Base-by-base conservation (phyloP, 805 yeast genomes). In the Ogataea nakhonphanomensis region DNA sequence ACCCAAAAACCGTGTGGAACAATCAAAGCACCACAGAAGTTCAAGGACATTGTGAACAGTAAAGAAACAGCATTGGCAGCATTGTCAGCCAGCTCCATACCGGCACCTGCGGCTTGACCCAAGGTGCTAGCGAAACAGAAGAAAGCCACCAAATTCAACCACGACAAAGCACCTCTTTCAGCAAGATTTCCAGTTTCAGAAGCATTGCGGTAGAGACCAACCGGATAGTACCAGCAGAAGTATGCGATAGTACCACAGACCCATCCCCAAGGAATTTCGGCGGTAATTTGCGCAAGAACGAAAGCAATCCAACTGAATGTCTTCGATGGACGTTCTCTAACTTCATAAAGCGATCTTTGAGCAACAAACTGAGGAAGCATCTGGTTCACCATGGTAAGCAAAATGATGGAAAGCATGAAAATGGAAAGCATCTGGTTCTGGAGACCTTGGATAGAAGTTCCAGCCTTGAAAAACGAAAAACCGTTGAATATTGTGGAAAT, bases 381-480 rank as follows among this genome's bases (percentile, higher is more conserved):
- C 59, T 83, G 89, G 48, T 79, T 77, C 35, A 78, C 56, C 51
- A 79, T 54, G 17, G 84, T 78, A 48, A 71, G 71, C 63, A 78
- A 70, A 35, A 74, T 66, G 51, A 76, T 70, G 29, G 76, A 57
- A 53, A 79, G 73, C 87, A 84, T 81, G 66, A 85, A 85, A 31
- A 82, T 57, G 2, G 89, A 70, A 52, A 83, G 76, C 88, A 84
- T 79, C 66, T 83, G 93, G 62, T 86, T 85, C 61, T 88, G 95
- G 53, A 86, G 60, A 57, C 86, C 81, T 63, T 78, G 87, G 33
- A 71, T 57, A 10, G 87, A 73, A 17, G 70, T 71, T 41, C 70
- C 67, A 25, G 88, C 84, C 45, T 79, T 80, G 63, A 74, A 81
- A 62, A 80, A 80, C 5, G 86, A 74, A 56, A 81, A 78, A 48